phyloP scores from a whole-genome alignment of 2,329 filamentous ascomycete species.

The Emericellopsis atlantica region DNA sequence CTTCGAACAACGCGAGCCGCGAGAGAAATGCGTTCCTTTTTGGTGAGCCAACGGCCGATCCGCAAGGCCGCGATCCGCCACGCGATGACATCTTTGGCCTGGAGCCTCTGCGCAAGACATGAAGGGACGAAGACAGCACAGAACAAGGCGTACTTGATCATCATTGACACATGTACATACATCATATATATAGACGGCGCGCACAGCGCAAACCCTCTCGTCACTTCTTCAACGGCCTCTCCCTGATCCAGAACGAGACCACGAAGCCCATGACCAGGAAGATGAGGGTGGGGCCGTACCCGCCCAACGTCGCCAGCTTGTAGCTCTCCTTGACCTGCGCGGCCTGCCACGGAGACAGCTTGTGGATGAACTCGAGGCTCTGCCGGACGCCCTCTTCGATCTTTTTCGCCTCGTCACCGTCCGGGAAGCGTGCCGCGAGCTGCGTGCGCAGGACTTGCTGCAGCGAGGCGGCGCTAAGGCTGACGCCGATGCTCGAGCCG shows the following conservation, averaged over 20 bases:
- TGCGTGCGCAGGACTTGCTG: no score
- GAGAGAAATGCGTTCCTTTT: conserved; percentile 48
- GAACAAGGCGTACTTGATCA: no score
- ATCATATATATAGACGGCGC: not conserved
- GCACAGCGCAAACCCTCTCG: not conserved
- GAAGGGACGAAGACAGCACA: no score
- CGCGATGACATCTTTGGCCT: conserved; percentile 43
- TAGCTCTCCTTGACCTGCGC: conserved; percentile 55
- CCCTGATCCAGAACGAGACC: conserved; percentile 37
- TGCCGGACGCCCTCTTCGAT: no score
- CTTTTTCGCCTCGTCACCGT: no score
- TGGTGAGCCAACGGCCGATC: conserved; percentile 33
- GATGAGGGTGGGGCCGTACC: conserved; percentile 23
- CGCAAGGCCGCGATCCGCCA: conserved; percentile 18
- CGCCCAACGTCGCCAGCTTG: conserved; percentile 28
- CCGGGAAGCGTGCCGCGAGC: no score
- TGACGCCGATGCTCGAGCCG: no score
- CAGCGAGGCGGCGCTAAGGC: no score
- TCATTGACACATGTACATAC: no score
- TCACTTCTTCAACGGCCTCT: conserved; percentile 35
- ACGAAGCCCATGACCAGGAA: conserved; percentile 25
- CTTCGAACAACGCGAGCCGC: conserved; percentile 30
- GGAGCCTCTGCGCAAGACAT: conserved; percentile 25
- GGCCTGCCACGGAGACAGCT: conserved; percentile 46
- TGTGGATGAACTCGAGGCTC: no score